Percentiles rank a stretch among this genome's conserved stretches.
phyloP scores from a whole-genome alignment of 1,284 basidiomycete genomes.

The Ceratobasidium sp. region DNA sequence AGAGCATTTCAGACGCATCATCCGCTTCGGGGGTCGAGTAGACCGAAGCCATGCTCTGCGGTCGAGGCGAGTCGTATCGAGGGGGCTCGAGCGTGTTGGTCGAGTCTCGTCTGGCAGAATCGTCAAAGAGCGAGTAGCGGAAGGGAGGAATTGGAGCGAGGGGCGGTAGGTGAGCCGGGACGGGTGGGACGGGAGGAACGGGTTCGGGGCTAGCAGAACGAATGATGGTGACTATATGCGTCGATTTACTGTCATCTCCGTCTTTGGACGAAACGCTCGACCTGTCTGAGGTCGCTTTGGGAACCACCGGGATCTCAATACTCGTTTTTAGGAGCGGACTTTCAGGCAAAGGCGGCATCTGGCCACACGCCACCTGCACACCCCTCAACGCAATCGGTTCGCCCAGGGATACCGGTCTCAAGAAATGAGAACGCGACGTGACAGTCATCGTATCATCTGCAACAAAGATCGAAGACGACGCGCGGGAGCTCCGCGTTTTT shows the following conservation, averaged over 20 bases:
- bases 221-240: slow-evolving; percentile 24
- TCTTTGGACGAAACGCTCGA: background rate
- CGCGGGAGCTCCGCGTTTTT: slow-evolving; percentile 34
- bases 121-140: background rate
- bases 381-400: slow-evolving; percentile 15
- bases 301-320: background rate
- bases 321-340: slow-evolving; percentile 6
- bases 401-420: slow-evolving; percentile 33
- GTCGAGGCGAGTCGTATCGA: slow-evolving; percentile 6
- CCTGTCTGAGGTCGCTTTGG: background rate
- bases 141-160: background rate
- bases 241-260: slow-evolving; percentile 4
- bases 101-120: slow-evolving; percentile 2
- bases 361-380: slow-evolving; percentile 3
- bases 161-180: slow-evolving; percentile 6
- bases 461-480: slow-evolving; percentile 38
- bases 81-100: slow-evolving; percentile 11
- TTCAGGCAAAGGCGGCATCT: slow-evolving; percentile 29
- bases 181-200: background rate
- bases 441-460: slow-evolving; percentile 26
- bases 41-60: slow-evolving; percentile 32
- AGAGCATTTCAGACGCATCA: background rate
- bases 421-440: slow-evolving; percentile 17
- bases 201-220: slow-evolving; percentile 7
- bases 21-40: slow-evolving; percentile 31